These are phyloP conservation scores for Suhomyces chickasaworum DNA, from an alignment of 1,139 yeast genomes.

Conservation along the genomic window DNA sequence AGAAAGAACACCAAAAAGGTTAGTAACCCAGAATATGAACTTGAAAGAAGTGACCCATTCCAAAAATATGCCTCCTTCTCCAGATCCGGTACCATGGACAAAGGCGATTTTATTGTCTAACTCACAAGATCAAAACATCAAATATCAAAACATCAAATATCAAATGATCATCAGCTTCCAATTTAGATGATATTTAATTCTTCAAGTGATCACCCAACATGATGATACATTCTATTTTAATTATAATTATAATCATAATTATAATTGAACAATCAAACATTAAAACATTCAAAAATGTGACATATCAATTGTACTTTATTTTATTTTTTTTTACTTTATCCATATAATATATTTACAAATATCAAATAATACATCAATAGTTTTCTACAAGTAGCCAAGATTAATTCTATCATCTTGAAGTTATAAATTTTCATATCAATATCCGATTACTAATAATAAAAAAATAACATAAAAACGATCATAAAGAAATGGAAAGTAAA, in stretches of 20 bases:
- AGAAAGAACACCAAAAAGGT: constrained; percentile 21
- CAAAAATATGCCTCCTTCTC: constrained; percentile 31
- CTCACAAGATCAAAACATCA: no score
- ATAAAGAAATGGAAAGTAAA: constrained; percentile 5
- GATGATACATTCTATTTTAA: background rate
- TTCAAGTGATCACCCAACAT: background rate
- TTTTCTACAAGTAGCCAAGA: constrained; percentile 1
- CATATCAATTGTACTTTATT: background rate
- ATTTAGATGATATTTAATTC: background rate
- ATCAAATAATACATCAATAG: background rate
- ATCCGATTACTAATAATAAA: constrained; percentile 1
- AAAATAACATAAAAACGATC: constrained; percentile 7
- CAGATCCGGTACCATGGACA: constrained; percentile 27
- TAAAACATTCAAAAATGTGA: background rate
- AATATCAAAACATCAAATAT: no score
- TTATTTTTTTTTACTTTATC: background rate
- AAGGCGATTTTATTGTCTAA: constrained; percentile 4
- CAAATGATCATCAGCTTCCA: no score
- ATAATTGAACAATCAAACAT: no score
- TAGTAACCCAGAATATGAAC: constrained; percentile 30
- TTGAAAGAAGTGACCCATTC: constrained; percentile 32
- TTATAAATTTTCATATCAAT: constrained; percentile 1
- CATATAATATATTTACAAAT: background rate
- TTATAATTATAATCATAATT: no score
- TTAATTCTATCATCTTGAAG: background rate